Conservation (phyloP, 164 flowering plant genomes). For the Liriodendron chinense region DNA sequence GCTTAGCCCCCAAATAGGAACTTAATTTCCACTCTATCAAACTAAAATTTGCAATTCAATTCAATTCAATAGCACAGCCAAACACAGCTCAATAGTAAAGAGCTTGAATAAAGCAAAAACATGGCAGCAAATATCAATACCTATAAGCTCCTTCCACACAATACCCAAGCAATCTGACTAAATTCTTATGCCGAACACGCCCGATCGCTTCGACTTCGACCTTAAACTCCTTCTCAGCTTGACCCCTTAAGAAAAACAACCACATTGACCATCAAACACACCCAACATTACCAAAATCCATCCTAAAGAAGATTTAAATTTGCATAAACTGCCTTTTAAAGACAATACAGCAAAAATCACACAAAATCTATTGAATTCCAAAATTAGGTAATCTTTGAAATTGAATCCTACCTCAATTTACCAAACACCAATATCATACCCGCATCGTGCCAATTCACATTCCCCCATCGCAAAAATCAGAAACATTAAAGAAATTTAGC, state of each 20-base stretch:
- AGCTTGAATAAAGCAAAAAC: neutral
- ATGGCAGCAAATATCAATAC: conserved; percentile 26
- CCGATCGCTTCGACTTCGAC: conserved; percentile 91
- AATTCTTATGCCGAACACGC: conserved; percentile 84
- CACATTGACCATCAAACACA: neutral
- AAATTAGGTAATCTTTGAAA: neutral
- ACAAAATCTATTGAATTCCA: neutral
- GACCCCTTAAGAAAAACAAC: conserved; percentile 46
- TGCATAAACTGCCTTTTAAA: neutral
- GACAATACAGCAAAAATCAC: neutral
- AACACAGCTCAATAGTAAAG: neutral
- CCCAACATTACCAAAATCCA: neutral
- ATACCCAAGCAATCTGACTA: conserved; percentile 86
- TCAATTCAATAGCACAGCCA: neutral
- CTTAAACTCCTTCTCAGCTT: conserved; percentile 81
- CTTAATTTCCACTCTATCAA: neutral
- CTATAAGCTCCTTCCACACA: conserved; percentile 95
- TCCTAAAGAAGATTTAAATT: neutral
- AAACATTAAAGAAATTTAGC: neutral
- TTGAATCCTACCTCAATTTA: neutral
- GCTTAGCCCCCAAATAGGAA: neutral
- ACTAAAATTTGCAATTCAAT: neutral
- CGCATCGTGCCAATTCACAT: neutral
- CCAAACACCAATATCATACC: neutral
- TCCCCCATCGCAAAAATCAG: neutral